A percentile compares a stretch with the other conserved stretches of the same genome.
Evolutionary conservation across 1,284 basidiomycete species (phyloP).

Genomic region (Inonotus hispidus): DNA sequence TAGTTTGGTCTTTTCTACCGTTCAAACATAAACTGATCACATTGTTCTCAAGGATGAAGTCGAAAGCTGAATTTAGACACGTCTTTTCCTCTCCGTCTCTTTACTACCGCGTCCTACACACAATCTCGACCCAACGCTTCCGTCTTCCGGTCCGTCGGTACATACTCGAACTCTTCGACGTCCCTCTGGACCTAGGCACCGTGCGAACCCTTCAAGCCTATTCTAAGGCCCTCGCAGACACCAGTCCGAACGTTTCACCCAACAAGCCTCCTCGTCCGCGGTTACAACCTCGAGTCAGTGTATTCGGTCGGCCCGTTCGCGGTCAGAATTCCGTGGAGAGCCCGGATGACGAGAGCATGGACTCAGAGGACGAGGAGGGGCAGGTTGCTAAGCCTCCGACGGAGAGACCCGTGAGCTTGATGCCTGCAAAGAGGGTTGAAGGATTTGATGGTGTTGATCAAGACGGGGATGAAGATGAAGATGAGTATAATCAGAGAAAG

Average conservation of each 20-base stretch:
- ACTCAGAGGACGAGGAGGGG: constrained; percentile 41
- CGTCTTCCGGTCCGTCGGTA: constrained; percentile 87
- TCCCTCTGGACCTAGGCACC: constrained; percentile 62
- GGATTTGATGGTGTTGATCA: constrained; percentile 41
- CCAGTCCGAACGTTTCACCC: constrained; percentile 22
- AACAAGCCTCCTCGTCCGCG: constrained; percentile 35
- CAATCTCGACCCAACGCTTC: constrained; percentile 84
- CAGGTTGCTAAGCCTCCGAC: constrained; percentile 41
- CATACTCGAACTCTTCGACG: constrained; percentile 88
- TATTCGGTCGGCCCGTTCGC: constrained; percentile 48
- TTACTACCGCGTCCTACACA: constrained; percentile 80
- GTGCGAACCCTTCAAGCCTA: constrained; percentile 48
- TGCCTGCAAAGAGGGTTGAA: constrained; percentile 52
- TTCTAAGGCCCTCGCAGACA: constrained; percentile 38
- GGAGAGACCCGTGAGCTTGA: constrained; percentile 41
- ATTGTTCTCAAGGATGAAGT: constrained; percentile 59
- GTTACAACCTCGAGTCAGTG: constrained; percentile 40
- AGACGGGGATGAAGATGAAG: constrained; percentile 2
- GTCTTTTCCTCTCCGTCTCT: constrained; percentile 76
- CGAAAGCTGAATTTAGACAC: constrained; percentile 66
- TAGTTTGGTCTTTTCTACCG: constrained; percentile 20
- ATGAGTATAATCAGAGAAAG: not conserved
- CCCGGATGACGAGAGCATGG: constrained; percentile 28
- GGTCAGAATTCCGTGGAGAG: constrained; percentile 50
- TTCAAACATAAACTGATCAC: not conserved